phyloP scores from a whole-genome alignment of 2,329 filamentous ascomycete species.

The Albifimbria verrucaria region DNA sequence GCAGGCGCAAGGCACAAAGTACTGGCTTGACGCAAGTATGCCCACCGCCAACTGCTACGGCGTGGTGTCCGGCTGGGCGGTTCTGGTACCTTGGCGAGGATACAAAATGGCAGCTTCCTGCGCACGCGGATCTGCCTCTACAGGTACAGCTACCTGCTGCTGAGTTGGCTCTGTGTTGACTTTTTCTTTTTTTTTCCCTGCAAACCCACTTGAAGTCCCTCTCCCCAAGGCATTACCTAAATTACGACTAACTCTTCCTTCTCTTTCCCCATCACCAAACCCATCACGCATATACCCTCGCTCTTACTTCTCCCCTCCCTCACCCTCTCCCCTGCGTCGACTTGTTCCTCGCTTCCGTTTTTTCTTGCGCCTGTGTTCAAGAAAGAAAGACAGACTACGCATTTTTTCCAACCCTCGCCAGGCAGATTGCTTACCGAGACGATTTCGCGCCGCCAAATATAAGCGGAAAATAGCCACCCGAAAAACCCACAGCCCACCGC shows the following conservation, averaged over 20 bases:
- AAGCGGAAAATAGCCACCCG: constrained; percentile 11
- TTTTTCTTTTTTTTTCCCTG: not conserved
- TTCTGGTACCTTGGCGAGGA: too few species aligned
- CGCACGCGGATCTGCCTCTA: not conserved
- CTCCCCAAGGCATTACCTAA: not conserved
- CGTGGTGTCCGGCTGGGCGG: too few species aligned
- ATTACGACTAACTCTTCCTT: not conserved
- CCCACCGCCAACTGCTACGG: not conserved
- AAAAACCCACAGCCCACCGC: constrained; percentile 21
- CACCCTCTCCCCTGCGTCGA: not conserved
- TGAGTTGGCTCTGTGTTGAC: not conserved
- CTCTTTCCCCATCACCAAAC: not conserved
- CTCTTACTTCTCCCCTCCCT: not conserved
- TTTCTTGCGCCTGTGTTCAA: too few species aligned
- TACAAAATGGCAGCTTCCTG: too few species aligned
- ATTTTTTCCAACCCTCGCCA: too few species aligned
- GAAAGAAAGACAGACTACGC: too few species aligned
- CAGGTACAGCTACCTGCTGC: not conserved
- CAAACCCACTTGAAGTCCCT: too few species aligned
- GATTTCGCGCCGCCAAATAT: not conserved
- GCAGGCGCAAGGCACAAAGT: not conserved
- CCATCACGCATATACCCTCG: not conserved
- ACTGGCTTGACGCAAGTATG: not conserved
- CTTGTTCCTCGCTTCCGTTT: not conserved
- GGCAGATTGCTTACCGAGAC: too few species aligned